phyloP scores from a whole-genome alignment of 306 rosid species.

The Cucurbita ficifolia region DNA sequence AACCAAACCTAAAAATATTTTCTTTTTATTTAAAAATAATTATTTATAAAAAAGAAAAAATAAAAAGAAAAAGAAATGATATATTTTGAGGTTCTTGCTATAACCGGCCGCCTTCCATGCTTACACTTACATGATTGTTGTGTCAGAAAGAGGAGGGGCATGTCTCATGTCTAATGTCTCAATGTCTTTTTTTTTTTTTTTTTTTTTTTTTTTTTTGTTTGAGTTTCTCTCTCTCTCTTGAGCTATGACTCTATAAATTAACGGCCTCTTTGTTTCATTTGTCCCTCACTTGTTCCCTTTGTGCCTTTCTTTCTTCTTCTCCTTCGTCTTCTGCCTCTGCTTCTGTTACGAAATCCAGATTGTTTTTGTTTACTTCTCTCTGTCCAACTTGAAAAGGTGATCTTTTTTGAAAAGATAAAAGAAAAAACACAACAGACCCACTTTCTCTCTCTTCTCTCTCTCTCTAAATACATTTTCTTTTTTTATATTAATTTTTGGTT shows the following conservation, averaged over 20 bases:
- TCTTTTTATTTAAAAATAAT: too few relatives aligned
- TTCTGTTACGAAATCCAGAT: constrained; percentile 12
- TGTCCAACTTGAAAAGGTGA: constrained; percentile 42
- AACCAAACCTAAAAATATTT: too few relatives aligned
- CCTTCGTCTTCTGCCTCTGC: not conserved
- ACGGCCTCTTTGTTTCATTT: constrained; percentile 34
- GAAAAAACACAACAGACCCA: constrained; percentile 24
- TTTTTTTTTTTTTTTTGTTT: not conserved
- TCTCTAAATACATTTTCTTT: not conserved
- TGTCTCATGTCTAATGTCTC: constrained; percentile 27
- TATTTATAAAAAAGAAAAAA: not conserved
- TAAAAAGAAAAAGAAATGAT: constrained; percentile 17
- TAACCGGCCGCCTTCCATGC: constrained; percentile 99
- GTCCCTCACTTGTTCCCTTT: constrained; percentile 37
- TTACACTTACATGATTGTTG: constrained; percentile 94
- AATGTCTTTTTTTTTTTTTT: constrained; percentile 1
- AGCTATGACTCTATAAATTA: constrained; percentile 66
- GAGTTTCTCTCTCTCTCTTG: not conserved
- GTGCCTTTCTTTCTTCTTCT: not conserved
- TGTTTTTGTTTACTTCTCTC: constrained; percentile 14
- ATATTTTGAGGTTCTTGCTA: constrained; percentile 36
- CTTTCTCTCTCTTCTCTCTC: constrained; percentile 13
- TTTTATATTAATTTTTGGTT: not conserved
- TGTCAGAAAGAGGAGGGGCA: constrained; percentile 72
- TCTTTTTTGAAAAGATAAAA: constrained; percentile 33